phyloP scores from a whole-genome alignment of 495 filamentous ascomycete species.

The Aspergillus nidulans region DNA sequence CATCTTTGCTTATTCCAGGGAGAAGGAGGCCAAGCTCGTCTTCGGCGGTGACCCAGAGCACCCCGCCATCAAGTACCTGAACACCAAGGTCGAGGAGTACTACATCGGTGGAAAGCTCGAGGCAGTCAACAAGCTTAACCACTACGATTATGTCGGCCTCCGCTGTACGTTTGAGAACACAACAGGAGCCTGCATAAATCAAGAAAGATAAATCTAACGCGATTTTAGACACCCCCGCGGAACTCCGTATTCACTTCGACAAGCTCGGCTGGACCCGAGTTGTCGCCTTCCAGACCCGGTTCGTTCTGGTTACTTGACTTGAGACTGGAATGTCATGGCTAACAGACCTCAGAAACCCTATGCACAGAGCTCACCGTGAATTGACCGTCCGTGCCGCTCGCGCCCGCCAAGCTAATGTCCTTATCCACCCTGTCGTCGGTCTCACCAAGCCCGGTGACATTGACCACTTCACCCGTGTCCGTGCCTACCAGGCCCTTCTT shows the following conservation, averaged over 20 bases:
- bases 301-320: neutral
- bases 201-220: constrained; percentile 13
- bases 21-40: constrained; percentile 84
- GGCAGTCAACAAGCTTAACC: constrained; percentile 87
- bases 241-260: constrained; percentile 94
- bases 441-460: constrained; percentile 98
- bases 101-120: constrained; percentile 95
- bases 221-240: constrained; percentile 77
- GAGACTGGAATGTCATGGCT: neutral
- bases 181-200: neutral
- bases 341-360: constrained; percentile 66
- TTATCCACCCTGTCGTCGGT: constrained; percentile 98
- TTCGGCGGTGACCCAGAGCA: constrained; percentile 93
- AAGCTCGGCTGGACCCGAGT: constrained; percentile 97
- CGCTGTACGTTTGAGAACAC: constrained; percentile 62
- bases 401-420: constrained; percentile 91
- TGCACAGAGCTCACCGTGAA: constrained; percentile 98
- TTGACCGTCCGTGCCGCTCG: constrained; percentile 95
- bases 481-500: constrained; percentile 94
- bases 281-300: constrained; percentile 90
- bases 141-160: constrained; percentile 97
- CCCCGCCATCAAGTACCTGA: constrained; percentile 86
- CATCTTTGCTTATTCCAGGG: constrained; percentile 48
- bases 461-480: constrained; percentile 98
- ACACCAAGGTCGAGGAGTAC: constrained; percentile 72